Percentiles rank a stretch among this genome's conserved stretches.
These are phyloP conservation scores for Lagenidium sp. DNA, from an alignment of 352 stramenopile species.

Conservation along the genomic window DNA sequence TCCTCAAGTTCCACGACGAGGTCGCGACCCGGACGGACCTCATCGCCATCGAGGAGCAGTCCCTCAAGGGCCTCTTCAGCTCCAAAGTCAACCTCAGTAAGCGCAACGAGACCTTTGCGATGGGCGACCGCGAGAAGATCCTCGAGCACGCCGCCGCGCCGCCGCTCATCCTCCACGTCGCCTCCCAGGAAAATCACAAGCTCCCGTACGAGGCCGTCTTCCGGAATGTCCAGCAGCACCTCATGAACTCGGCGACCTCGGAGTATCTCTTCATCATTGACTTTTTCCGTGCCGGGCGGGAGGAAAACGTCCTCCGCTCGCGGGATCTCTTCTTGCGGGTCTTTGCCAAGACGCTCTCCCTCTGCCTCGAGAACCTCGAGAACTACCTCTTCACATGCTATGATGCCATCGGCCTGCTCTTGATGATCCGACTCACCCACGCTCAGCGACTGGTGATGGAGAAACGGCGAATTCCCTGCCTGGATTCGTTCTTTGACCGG, in stretches of 20 bases:
- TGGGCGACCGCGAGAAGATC: constrained; percentile 88
- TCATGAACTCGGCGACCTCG: constrained; percentile 96
- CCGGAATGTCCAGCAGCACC: constrained; percentile 93
- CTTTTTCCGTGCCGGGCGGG: constrained; percentile 84
- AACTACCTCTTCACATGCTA: constrained; percentile 98
- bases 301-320: constrained; percentile 55
- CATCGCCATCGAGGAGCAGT: constrained; percentile 93
- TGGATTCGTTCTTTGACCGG: constrained; percentile 96
- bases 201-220: constrained; percentile 97
- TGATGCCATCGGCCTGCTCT: constrained; percentile 95
- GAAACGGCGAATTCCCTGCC: constrained; percentile 76
- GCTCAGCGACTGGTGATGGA: constrained; percentile 76
- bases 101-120: constrained; percentile 91
- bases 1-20: constrained; percentile 93
- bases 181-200: constrained; percentile 84
- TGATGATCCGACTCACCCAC: constrained; percentile 98
- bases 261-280: constrained; percentile 97
- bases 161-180: constrained; percentile 94
- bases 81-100: constrained; percentile 93
- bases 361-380: constrained; percentile 96
- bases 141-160: constrained; percentile 69
- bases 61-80: constrained; percentile 81
- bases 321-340: constrained; percentile 92
- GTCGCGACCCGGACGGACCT: constrained; percentile 90
- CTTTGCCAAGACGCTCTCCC: constrained; percentile 93